Base-by-base conservation (phyloP, 179 eudicot genomes). In the Gypsophila paniculata region DNA sequence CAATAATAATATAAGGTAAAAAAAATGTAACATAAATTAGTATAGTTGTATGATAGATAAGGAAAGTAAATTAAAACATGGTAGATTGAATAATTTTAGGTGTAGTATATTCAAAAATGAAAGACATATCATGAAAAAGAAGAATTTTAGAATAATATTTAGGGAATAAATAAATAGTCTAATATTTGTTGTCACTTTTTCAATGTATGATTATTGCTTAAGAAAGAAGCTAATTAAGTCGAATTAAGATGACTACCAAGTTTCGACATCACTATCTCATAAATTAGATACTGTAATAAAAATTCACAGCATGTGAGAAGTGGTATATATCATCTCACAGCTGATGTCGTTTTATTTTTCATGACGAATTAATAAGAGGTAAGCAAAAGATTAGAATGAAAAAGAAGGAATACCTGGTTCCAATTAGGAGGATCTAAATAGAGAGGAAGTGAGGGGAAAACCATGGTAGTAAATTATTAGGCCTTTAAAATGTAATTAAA, bases 381-480 rank as follows among this genome's bases (percentile, higher is more conserved):
- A n/a, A n/a, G 21, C 2, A 9, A 15, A 19, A 36, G 34, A 65
- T 9, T 32, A 61, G 71, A 22, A n/a, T n/a, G n/a, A 81, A 5
- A 15, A 29, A 29, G 4, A 18, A n/a, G 69, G 38, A 5, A 61
- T 15, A 90, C 96, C 88, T 89, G 97, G 69, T 91, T 96, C 96
- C 95, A 89, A 82, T 89, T 88, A 88, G 89, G 85, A 69, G 89
- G 89, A 87, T 89, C 97, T 80, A 85, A 79, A 84, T 89, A 91
- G 81, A 81, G 78, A 42, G 91, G 90, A 88, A 82, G 48, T 22
- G 96, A 85, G 71, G 95, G 79, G 78, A 85, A 88, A 83, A 88
- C 93, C 89, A 88, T 90, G 75, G 73, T 84, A 42, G 8, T 42
- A 42, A 42, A 2, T 2, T 42, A 42, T 6, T 6, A 9, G 46